These are phyloP conservation scores for Vanderwaltozyma tropicalis DNA, from an alignment of 805 yeast genomes.

Conservation along the genomic window DNA sequence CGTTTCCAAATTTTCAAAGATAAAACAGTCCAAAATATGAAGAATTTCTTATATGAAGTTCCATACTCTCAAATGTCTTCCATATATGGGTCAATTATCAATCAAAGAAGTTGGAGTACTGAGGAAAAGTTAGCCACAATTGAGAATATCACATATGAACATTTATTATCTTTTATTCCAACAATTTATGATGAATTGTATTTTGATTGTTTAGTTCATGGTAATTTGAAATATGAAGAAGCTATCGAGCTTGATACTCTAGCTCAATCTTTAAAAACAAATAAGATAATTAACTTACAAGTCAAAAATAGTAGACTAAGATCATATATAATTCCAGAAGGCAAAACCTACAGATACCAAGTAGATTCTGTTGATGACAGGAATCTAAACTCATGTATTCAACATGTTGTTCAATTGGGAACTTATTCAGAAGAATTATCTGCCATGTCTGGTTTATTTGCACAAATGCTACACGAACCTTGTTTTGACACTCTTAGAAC, in stretches of 20 bases:
- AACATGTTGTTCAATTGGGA: constrained; percentile 64
- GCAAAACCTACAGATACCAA: constrained; percentile 37
- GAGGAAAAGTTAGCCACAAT: constrained; percentile 49
- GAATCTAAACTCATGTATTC: constrained; percentile 78
- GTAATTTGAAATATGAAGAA: constrained; percentile 51
- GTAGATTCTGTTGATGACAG: constrained; percentile 46
- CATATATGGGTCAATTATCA: constrained; percentile 50
- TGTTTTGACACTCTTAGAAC: constrained; percentile 85
- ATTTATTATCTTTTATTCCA: constrained; percentile 41
- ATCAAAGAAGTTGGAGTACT: constrained; percentile 58
- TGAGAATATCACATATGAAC: constrained; percentile 36
- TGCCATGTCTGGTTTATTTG: constrained; percentile 51
- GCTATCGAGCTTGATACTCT: constrained; percentile 41
- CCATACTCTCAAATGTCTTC: constrained; percentile 74
- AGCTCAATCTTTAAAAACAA: constrained; percentile 36
- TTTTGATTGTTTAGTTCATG: constrained; percentile 64
- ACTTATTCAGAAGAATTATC: constrained; percentile 34
- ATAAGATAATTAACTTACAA: constrained; percentile 30
- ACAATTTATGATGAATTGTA: constrained; percentile 49
- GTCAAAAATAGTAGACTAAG: constrained; percentile 25
- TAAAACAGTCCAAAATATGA: constrained; percentile 48
- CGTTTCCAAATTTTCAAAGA: constrained; percentile 63
- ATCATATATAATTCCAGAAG: constrained; percentile 34
- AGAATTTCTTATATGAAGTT: constrained; percentile 58
- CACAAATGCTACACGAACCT: constrained; percentile 74